Evolutionary conservation across 345 rosid genomes (phyloP).

Genomic region (Raphanus sativus): DNA sequence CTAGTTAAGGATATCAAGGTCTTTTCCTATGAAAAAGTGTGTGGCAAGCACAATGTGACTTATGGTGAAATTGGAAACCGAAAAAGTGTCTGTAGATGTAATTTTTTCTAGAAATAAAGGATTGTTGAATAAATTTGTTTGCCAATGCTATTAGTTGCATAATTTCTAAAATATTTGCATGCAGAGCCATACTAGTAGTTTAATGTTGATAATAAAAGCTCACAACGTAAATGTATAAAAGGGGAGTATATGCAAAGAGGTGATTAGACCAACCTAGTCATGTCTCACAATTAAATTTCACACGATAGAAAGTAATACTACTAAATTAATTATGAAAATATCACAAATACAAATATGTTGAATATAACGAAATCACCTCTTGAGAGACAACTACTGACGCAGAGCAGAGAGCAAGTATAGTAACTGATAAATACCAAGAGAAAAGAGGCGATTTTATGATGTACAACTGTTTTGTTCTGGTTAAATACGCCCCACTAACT

Average conservation of each 20-base stretch:
- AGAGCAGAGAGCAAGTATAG: not conserved
- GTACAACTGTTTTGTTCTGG: not conserved
- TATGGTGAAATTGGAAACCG: no score
- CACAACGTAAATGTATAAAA: not conserved
- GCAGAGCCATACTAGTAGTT: not conserved
- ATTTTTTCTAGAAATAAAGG: not conserved
- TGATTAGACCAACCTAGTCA: not conserved
- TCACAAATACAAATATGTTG: not conserved
- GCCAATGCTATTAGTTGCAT: not conserved
- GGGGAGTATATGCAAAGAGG: not conserved
- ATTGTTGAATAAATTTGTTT: not conserved
- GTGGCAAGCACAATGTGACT: no score
- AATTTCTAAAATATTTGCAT: not conserved
- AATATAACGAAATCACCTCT: not conserved
- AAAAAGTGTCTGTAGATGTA: no score
- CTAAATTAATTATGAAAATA: not conserved
- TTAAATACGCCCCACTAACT: not conserved
- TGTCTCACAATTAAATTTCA: not conserved
- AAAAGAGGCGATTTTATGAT: not conserved
- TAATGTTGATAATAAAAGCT: not conserved
- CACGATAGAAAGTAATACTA: not conserved
- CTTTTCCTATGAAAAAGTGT: no score
- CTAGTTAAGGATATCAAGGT: no score
- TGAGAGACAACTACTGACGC: constrained; percentile 1
- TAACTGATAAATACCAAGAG: not conserved